Evolutionary conservation across 192 early-diverging fungal species (phyloP).

Genomic region (Rhizophagus clarus): DNA sequence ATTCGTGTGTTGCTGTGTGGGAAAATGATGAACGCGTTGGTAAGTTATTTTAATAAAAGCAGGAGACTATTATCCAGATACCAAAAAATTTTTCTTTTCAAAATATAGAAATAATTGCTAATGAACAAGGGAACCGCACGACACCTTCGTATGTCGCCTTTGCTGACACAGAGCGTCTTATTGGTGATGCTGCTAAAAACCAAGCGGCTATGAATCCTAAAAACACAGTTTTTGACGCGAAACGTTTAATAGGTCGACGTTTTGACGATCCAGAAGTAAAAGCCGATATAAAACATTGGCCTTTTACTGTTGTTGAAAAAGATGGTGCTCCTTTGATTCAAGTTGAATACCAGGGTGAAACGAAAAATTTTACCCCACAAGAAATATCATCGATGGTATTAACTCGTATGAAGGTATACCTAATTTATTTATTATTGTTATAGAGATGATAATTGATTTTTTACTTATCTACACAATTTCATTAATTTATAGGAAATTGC

Average conservation of each 20-base stretch:
- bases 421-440: background rate
- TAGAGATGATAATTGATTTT: background rate
- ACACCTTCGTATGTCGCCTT: slow-evolving; percentile 88
- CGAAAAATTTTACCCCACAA: slow-evolving; percentile 79
- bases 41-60: slow-evolving; percentile 15
- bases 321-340: slow-evolving; percentile 73
- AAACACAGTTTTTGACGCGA: slow-evolving; percentile 90
- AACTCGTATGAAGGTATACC: slow-evolving; percentile 72
- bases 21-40: slow-evolving; percentile 53
- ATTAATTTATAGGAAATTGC: slow-evolving; percentile 57
- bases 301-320: slow-evolving; percentile 78
- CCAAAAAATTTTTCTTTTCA: background rate
- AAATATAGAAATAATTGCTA: slow-evolving; percentile 72
- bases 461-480: too few species aligned
- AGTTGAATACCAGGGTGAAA: slow-evolving; percentile 83
- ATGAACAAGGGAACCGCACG: slow-evolving; percentile 89
- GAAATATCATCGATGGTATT: slow-evolving; percentile 98
- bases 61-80: background rate
- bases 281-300: slow-evolving; percentile 81
- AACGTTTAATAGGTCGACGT: slow-evolving; percentile 88
- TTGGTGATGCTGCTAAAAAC: slow-evolving; percentile 91
- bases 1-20: slow-evolving; percentile 81
- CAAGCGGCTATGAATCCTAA: slow-evolving; percentile 89
- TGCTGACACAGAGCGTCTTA: slow-evolving; percentile 75
- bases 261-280: slow-evolving; percentile 84